A percentile compares a stretch with the other conserved stretches of the same genome.
phyloP scores from a whole-genome alignment of 192 early-diverging fungal genomes.

The Phycomyces nitens region DNA sequence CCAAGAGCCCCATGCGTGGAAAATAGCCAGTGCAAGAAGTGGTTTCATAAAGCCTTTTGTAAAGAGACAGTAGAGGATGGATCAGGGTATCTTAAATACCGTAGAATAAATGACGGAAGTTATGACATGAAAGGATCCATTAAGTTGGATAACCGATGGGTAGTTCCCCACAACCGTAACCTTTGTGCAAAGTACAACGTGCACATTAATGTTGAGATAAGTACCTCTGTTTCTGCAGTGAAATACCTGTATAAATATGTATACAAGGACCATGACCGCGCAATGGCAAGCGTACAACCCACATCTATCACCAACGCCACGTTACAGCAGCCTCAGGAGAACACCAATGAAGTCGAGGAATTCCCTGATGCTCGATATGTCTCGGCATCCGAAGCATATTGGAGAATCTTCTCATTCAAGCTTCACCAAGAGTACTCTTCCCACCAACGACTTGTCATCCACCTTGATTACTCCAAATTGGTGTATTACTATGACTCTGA shows the following conservation, averaged over 20 bases:
- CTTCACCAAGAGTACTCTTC: slow-evolving; percentile 28
- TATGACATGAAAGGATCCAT: background rate
- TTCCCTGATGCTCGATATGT: slow-evolving; percentile 20
- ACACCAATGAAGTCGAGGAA: background rate
- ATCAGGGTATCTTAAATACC: slow-evolving; percentile 12
- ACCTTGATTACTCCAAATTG: slow-evolving; percentile 14
- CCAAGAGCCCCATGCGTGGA: background rate
- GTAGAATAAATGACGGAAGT: background rate
- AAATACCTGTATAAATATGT: slow-evolving; percentile 13
- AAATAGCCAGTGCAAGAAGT: slow-evolving; percentile 17
- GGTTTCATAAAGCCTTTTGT: slow-evolving; percentile 7
- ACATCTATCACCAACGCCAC: background rate
- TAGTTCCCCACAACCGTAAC: slow-evolving; percentile 31
- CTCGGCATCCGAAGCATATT: slow-evolving; percentile 25
- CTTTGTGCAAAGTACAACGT: slow-evolving; percentile 32
- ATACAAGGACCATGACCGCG: background rate
- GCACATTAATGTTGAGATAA: slow-evolving; percentile 36
- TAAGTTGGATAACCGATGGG: slow-evolving; percentile 27
- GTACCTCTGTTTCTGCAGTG: background rate
- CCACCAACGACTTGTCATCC: slow-evolving; percentile 20
- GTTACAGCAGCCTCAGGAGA: background rate
- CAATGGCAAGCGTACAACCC: background rate
- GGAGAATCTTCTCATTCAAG: slow-evolving; percentile 27
- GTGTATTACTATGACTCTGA: background rate
- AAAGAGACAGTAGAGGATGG: slow-evolving; percentile 4